These are phyloP conservation scores for Rhynchosporium agropyri DNA, from an alignment of 2,329 filamentous ascomycete genomes.

Conservation along the genomic window DNA sequence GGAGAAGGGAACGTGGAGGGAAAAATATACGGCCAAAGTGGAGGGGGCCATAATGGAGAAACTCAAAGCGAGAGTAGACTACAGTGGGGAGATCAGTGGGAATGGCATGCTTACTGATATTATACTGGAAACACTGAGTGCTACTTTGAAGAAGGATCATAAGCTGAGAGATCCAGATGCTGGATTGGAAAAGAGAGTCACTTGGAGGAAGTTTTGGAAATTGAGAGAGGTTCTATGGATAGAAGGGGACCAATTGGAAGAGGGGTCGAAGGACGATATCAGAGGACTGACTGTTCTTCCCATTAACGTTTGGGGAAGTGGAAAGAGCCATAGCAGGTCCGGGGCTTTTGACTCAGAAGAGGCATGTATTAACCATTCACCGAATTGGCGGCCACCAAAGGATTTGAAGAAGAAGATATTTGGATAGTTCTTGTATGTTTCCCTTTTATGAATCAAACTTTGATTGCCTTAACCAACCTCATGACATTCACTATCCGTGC, in stretches of 20 bases:
- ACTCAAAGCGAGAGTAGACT: slow-evolving; percentile 9
- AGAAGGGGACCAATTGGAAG: slow-evolving; percentile 20
- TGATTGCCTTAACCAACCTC: background rate
- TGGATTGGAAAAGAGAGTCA: slow-evolving; percentile 33
- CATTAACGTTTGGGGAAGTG: slow-evolving; percentile 35
- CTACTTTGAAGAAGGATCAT: slow-evolving; percentile 27
- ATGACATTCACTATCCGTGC: background rate
- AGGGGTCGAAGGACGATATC: slow-evolving; percentile 24
- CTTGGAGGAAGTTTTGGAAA: slow-evolving; percentile 34
- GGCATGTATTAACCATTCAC: slow-evolving; percentile 34
- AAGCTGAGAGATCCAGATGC: slow-evolving; percentile 32
- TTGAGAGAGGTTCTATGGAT: slow-evolving; percentile 31
- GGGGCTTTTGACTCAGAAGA: slow-evolving; percentile 24
- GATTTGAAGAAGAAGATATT: slow-evolving; percentile 11
- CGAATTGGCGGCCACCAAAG: slow-evolving; percentile 15
- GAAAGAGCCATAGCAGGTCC: slow-evolving; percentile 34
- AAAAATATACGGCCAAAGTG: slow-evolving; percentile 8
- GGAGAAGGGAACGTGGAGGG: slow-evolving; percentile 10
- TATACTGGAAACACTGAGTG: slow-evolving; percentile 29
- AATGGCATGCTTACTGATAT: slow-evolving; percentile 34
- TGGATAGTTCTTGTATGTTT: slow-evolving; percentile 6
- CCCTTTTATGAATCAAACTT: background rate
- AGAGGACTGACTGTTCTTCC: slow-evolving; percentile 32
- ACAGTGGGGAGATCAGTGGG: slow-evolving; percentile 29
- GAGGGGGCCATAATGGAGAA: slow-evolving; percentile 5